phyloP scores from a whole-genome alignment of 495 filamentous ascomycete genomes.

The Penicillium bovifimosum region DNA sequence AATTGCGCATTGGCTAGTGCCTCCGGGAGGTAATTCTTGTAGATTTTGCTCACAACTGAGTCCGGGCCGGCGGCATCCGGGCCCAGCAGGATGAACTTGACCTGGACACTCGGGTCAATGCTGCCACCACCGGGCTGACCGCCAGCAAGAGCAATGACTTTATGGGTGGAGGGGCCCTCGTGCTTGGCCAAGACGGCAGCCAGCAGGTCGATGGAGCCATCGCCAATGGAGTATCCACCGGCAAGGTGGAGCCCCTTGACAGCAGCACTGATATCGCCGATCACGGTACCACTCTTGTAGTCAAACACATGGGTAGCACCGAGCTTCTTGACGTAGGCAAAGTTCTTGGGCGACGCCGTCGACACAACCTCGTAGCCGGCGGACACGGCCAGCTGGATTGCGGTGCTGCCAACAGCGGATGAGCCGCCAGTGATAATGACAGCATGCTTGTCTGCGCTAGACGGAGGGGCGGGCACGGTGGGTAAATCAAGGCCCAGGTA shows the following conservation, averaged over 20 bases:
- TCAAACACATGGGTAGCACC: slow-evolving; percentile 56
- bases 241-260: slow-evolving; percentile 17
- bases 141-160: no score
- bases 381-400: slow-evolving; percentile 55
- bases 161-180: no score
- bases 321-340: slow-evolving; percentile 44
- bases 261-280: no score
- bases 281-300: slow-evolving; percentile 42
- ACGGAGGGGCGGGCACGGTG: no score
- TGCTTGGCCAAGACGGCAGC: no score
- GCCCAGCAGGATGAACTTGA: no score
- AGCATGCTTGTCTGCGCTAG: no score
- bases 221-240: slow-evolving; percentile 6
- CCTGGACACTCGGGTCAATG: no score
- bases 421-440: slow-evolving; percentile 44
- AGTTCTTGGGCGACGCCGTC: slow-evolving; percentile 50
- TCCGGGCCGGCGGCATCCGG: no score
- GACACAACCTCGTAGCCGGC: slow-evolving; percentile 55
- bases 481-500: no score
- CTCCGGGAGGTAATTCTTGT: slow-evolving; percentile 25
- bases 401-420: slow-evolving; percentile 52
- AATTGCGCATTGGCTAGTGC: slow-evolving; percentile 23
- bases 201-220: no score
- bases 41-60: slow-evolving; percentile 21
- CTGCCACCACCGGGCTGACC: no score